Evolutionary conservation across 2,329 filamentous ascomycete genomes (phyloP).

Genomic region (Blastomyces gilchristii): DNA sequence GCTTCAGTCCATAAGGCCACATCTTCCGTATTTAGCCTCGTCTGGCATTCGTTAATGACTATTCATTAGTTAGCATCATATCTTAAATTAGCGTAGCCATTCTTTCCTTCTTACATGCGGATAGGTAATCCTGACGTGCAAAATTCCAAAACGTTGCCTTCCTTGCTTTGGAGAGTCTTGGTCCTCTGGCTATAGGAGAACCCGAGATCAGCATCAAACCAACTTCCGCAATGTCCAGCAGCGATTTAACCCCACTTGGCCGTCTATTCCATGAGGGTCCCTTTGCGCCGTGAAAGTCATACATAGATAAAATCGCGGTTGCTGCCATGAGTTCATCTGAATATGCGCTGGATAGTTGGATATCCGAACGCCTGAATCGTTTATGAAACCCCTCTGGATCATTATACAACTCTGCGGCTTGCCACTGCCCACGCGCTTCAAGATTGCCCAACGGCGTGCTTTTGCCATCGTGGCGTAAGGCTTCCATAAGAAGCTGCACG

Average conservation of each 20-base stretch:
- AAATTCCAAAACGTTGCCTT: slow-evolving; percentile 58
- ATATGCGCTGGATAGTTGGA: slow-evolving; percentile 32
- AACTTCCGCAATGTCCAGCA: slow-evolving; percentile 42
- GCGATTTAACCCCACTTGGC: slow-evolving; percentile 54
- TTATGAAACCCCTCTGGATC: slow-evolving; percentile 37
- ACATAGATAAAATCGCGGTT: slow-evolving; percentile 56
- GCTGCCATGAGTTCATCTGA: slow-evolving; percentile 54
- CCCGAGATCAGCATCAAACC: slow-evolving; percentile 30
- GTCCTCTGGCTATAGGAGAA: slow-evolving; percentile 23
- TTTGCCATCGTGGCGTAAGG: slow-evolving; percentile 30
- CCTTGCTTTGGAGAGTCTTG: slow-evolving; percentile 45
- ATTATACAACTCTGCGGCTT: slow-evolving; percentile 26
- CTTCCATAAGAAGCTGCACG: slow-evolving; percentile 46
- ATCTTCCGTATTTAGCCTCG: slow-evolving; percentile 52
- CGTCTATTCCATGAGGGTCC: slow-evolving; percentile 54
- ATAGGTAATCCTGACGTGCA: slow-evolving; percentile 54
- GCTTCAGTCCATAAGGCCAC: slow-evolving; percentile 55
- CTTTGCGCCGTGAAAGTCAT: slow-evolving; percentile 57
- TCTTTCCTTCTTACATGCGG: slow-evolving; percentile 41
- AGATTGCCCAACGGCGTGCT: slow-evolving; percentile 26
- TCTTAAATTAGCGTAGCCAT: not conserved
- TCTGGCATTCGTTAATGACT: slow-evolving; percentile 49
- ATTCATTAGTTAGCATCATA: slow-evolving; percentile 8
- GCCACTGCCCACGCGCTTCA: slow-evolving; percentile 30
- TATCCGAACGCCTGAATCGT: slow-evolving; percentile 35